These are phyloP conservation scores for Vavraia culicis DNA, from an alignment of 371 early-diverging fungal genomes.

Conservation along the genomic window DNA sequence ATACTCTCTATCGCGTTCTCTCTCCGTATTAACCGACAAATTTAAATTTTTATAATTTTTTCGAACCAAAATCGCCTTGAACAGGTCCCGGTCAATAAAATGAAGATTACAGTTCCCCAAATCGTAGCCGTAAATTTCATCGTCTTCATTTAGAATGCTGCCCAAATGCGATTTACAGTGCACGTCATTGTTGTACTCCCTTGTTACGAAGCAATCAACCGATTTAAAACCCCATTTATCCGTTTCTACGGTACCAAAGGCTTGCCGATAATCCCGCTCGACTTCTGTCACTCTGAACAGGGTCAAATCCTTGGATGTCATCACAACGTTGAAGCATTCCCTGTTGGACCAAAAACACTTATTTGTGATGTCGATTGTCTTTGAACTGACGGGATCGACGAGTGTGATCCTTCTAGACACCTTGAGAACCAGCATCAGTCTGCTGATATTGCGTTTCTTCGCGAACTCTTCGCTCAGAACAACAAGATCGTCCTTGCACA, in stretches of 20 bases:
- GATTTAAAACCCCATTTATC: background rate
- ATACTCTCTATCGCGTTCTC: constrained; percentile 13
- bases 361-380: constrained; percentile 15
- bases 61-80: constrained; percentile 22
- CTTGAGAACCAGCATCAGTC: constrained; percentile 25
- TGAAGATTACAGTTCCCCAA: constrained; percentile 3
- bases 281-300: constrained; percentile 30
- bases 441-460: constrained; percentile 22
- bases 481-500: constrained; percentile 88
- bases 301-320: constrained; percentile 12
- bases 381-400: constrained; percentile 18
- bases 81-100: background rate
- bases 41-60: constrained; percentile 6
- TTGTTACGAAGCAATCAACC: constrained; percentile 11
- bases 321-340: constrained; percentile 22
- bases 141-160: constrained; percentile 21
- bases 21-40: constrained; percentile 15
- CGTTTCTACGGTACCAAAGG: background rate
- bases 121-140: constrained; percentile 31
- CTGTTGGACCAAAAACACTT: constrained; percentile 28
- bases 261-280: background rate
- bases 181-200: background rate
- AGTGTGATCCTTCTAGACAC: constrained; percentile 24
- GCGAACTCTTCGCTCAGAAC: constrained; percentile 14
- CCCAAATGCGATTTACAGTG: constrained; percentile 18